A percentile compares a stretch with the other conserved stretches of the same genome.
phyloP scores from a whole-genome alignment of 352 stramenopile genomes.

The Globisporangium carolinianum region DNA sequence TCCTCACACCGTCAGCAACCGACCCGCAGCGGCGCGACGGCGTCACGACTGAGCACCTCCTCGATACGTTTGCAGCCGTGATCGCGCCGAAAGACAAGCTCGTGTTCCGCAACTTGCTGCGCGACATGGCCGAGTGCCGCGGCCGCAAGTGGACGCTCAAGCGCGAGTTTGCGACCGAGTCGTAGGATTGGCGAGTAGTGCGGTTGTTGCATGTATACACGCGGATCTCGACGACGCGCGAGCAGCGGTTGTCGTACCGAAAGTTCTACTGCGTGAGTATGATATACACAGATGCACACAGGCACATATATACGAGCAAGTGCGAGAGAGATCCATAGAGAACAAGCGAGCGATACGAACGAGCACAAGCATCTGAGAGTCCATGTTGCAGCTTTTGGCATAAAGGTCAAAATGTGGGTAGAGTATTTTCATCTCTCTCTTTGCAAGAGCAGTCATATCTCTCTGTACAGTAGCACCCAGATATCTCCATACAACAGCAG shows the following conservation, averaged over 20 bases:
- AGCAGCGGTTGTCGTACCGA: constrained; percentile 2
- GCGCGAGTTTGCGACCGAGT: constrained; percentile 29
- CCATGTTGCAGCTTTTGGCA: too few relatives aligned
- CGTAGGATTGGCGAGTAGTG: neutral
- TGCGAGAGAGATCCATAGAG: too few relatives aligned
- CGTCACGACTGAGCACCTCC: constrained; percentile 85
- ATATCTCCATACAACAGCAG: too few relatives aligned
- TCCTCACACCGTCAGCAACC: constrained; percentile 36
- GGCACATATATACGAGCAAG: too few relatives aligned
- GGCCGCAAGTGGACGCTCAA: constrained; percentile 72
- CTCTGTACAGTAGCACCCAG: too few relatives aligned
- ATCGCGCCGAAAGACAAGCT: constrained; percentile 85
- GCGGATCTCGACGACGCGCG: constrained; percentile 15
- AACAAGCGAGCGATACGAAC: neutral
- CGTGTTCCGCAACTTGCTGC: constrained; percentile 79
- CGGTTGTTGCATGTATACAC: too few relatives aligned
- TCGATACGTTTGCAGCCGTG: constrained; percentile 83
- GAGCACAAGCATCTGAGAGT: neutral
- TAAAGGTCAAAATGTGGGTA: too few relatives aligned
- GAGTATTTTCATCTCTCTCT: too few relatives aligned
- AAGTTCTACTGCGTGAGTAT: too few relatives aligned
- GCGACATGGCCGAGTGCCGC: constrained; percentile 70
- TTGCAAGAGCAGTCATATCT: too few relatives aligned
- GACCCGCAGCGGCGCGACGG: constrained; percentile 27
- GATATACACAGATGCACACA: too few relatives aligned